phyloP scores from a whole-genome alignment of 2,329 filamentous ascomycete species.

The Orbilia quercus region DNA sequence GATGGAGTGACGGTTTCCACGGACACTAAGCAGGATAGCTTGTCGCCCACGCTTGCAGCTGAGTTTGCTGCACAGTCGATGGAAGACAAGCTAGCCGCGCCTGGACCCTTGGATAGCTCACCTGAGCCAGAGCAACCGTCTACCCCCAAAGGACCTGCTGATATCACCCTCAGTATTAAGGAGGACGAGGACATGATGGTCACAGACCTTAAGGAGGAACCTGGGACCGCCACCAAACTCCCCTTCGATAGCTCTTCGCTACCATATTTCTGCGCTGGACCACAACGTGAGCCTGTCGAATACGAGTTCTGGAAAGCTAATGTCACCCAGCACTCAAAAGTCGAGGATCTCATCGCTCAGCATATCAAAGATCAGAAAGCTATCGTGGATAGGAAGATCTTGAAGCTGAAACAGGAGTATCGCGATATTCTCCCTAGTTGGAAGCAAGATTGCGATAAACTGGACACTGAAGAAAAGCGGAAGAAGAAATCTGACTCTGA shows the following conservation, averaged over 20 bases:
- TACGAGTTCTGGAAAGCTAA: slow-evolving; percentile 58
- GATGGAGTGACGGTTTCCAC: slow-evolving; percentile 21
- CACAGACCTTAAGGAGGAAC: slow-evolving; percentile 50
- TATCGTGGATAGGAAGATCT: slow-evolving; percentile 49
- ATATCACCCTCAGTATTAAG: slow-evolving; percentile 53
- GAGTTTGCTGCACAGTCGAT: slow-evolving; percentile 47
- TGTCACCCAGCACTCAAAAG: slow-evolving; percentile 56
- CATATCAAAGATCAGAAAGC: slow-evolving; percentile 46
- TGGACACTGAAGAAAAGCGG: slow-evolving; percentile 59
- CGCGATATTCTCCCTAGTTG: slow-evolving; percentile 57
- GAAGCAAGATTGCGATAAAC: slow-evolving; percentile 58
- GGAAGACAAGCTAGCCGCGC: slow-evolving; percentile 31
- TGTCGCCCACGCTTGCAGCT: slow-evolving; percentile 37
- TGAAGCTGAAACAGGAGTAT: slow-evolving; percentile 58
- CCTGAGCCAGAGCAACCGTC: slow-evolving; percentile 54
- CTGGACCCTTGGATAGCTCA: slow-evolving; percentile 56
- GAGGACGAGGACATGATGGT: slow-evolving; percentile 57
- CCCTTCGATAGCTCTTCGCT: slow-evolving; percentile 45
- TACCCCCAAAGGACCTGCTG: slow-evolving; percentile 39
- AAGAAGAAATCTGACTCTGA: slow-evolving; percentile 59
- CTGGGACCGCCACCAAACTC: slow-evolving; percentile 33
- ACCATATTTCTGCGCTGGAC: slow-evolving; percentile 58
- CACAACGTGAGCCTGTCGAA: slow-evolving; percentile 57
- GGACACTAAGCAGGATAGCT: slow-evolving; percentile 43
- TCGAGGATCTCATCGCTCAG: slow-evolving; percentile 57